Percentiles rank a stretch among this genome's conserved stretches.
These are phyloP conservation scores for Priceomyces haplophilus DNA, from an alignment of 805 yeast species.

Conservation along the genomic window DNA sequence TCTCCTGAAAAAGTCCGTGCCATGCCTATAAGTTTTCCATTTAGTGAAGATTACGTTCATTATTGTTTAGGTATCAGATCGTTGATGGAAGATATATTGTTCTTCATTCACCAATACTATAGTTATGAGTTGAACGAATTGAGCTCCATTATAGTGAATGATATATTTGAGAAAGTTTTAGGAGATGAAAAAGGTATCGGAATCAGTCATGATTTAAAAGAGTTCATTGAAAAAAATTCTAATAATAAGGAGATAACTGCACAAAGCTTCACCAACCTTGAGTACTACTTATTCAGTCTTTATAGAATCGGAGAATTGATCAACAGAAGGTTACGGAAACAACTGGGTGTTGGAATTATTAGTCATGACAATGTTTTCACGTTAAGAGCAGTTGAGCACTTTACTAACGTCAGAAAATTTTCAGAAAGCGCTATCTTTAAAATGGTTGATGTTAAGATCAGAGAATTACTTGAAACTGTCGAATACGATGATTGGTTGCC, in stretches of 20 bases:
- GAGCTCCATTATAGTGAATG: slow-evolving; percentile 55
- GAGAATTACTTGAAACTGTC: slow-evolving; percentile 76
- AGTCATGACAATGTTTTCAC: slow-evolving; percentile 38
- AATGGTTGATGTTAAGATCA: slow-evolving; percentile 76
- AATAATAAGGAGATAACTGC: slow-evolving; percentile 86
- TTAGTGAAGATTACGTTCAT: slow-evolving; percentile 84
- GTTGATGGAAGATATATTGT: slow-evolving; percentile 59
- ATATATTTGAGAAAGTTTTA: slow-evolving; percentile 65
- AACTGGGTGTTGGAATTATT: slow-evolving; percentile 40
- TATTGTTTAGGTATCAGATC: slow-evolving; percentile 73
- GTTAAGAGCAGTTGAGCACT: slow-evolving; percentile 50
- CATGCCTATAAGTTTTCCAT: slow-evolving; percentile 64
- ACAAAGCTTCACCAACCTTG: slow-evolving; percentile 84
- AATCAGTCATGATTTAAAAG: slow-evolving; percentile 56
- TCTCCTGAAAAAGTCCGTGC: slow-evolving; percentile 49
- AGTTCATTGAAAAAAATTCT: slow-evolving; percentile 59
- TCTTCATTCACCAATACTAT: slow-evolving; percentile 63
- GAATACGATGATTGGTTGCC: slow-evolving; percentile 81
- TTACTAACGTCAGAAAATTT: slow-evolving; percentile 56
- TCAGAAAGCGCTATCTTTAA: slow-evolving; percentile 82
- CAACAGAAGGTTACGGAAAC: slow-evolving; percentile 33
- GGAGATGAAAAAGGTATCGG: slow-evolving; percentile 46
- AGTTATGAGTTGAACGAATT: slow-evolving; percentile 59
- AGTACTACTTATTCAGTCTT: slow-evolving; percentile 77
- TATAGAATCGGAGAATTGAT: slow-evolving; percentile 57